Evolutionary conservation across 1,284 basidiomycete species (phyloP).

Genomic region (Cryptococcus deneoformans): DNA sequence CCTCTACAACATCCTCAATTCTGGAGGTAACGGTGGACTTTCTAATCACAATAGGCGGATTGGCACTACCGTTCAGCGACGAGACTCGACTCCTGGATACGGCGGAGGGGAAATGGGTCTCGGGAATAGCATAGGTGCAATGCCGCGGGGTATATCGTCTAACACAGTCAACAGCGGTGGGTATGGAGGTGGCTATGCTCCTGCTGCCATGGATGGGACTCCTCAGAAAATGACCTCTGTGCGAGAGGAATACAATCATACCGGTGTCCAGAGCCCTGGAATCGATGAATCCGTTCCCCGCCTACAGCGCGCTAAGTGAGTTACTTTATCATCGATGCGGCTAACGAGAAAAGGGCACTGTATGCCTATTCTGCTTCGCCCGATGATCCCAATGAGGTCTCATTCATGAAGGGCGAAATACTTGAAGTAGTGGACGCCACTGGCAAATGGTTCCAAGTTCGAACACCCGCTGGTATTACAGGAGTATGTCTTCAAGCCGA

Average conservation of each 20-base stretch:
- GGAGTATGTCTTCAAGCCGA: conserved; percentile 55
- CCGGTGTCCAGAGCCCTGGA: conserved; percentile 3
- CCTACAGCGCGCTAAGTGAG: conserved; percentile 27
- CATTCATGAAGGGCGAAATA: conserved; percentile 88
- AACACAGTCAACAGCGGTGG: conserved; percentile 25
- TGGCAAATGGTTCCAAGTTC: conserved; percentile 97
- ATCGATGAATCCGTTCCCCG: conserved; percentile 13
- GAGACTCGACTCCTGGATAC: not conserved
- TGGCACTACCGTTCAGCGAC: conserved; percentile 6
- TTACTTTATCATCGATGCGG: not conserved
- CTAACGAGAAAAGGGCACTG: conserved; percentile 30
- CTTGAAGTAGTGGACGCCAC: conserved; percentile 88
- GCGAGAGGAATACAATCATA: not conserved
- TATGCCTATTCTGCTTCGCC: conserved; percentile 77
- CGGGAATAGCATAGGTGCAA: conserved; percentile 16
- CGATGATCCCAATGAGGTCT: conserved; percentile 95
- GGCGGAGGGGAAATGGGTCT: conserved; percentile 20
- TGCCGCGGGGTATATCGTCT: conserved; percentile 24
- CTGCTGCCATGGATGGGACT: conserved; percentile 30
- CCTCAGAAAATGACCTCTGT: conserved; percentile 18
- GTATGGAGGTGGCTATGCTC: conserved; percentile 28
- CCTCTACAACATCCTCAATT: conserved; percentile 76
- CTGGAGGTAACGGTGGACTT: conserved; percentile 78
- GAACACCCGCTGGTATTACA: conserved; percentile 73
- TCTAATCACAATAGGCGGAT: conserved; percentile 49